Evolutionary conservation across 225 moss, liverwort and hornwort genomes (phyloP).

Genomic region (Pleurozium schreberi): DNA sequence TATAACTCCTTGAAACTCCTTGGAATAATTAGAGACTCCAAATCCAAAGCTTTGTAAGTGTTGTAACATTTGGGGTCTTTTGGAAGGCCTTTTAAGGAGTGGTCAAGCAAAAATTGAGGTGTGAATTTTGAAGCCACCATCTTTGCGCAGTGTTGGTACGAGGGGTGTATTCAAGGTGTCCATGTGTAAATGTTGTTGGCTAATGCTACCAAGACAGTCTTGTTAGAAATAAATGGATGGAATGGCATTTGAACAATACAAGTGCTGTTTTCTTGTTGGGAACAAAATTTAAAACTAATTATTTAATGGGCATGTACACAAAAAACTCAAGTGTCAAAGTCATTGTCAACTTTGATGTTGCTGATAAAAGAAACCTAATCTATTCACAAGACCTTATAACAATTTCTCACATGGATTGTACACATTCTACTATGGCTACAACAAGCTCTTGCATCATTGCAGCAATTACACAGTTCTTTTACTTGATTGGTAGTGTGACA

Average conservation of each 20-base stretch:
- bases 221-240: background rate
- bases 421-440: background rate
- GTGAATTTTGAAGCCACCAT: background rate
- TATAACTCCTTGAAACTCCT: background rate
- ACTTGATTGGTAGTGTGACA: background rate
- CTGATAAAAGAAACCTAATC: background rate
- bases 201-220: background rate
- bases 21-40: background rate
- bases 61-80: background rate
- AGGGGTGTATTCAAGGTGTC: background rate
- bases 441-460: background rate
- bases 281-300: background rate
- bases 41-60: background rate
- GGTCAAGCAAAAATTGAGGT: background rate
- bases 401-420: background rate
- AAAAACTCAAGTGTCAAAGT: background rate
- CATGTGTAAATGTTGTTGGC: background rate
- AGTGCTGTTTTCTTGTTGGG: background rate
- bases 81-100: background rate
- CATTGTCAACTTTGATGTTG: background rate
- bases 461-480: background rate
- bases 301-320: background rate
- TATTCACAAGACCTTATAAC: background rate
- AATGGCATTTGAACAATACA: background rate
- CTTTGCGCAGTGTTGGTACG: accelerated